Base-by-base conservation (phyloP, 2,329 filamentous ascomycete species). In the Parastagonospora avenae region DNA sequence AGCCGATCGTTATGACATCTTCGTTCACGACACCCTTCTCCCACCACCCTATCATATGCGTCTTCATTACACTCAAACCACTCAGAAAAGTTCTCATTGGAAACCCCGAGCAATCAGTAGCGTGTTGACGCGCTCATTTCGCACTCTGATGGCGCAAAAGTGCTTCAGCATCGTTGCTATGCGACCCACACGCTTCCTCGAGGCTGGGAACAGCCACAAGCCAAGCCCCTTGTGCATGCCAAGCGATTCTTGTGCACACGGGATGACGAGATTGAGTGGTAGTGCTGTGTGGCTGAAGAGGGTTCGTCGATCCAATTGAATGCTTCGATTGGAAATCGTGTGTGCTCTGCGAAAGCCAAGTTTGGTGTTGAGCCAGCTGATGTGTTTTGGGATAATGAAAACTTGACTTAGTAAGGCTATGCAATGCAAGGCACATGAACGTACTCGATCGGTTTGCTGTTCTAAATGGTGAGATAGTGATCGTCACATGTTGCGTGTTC, bases 161-260 rank as follows among this genome's bases (percentile, higher is more conserved):
- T 31, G 27, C 42, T 38, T 44, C 24, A 7, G 9, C 12, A 10
- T 48, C 46, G 31, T 48, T 48, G 46, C 46, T 36, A 27, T 37
- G 46, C 38, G 31, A 48, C 37, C 37, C 39, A 29, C 27, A 8
- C 39, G 7, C 29, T 2, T 42, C 19, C 19, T 24, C 19, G 19
- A 24, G 3, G 19, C 19, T 42, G 16, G 31, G 15, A 48, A 36
- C 46, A 48, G 39, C 39, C 32, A 46, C 44, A 46, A 16, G 46
- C 39, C 31, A 50, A 50, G 47, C 41, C 35, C 41, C 32, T 40
- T n/a, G 30, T 42, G 39, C 46, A 48, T 30, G 31, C 46, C 46
- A 48, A 48, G 46, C 29, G 37, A 16, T n/a, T 14, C 38, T 48
- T 38, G 37, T 30, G 32, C 39, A 14, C 32, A 31, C 37, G 16